These are phyloP conservation scores for Xylaria sp. DNA, from an alignment of 2,329 filamentous ascomycete genomes.

Conservation along the genomic window DNA sequence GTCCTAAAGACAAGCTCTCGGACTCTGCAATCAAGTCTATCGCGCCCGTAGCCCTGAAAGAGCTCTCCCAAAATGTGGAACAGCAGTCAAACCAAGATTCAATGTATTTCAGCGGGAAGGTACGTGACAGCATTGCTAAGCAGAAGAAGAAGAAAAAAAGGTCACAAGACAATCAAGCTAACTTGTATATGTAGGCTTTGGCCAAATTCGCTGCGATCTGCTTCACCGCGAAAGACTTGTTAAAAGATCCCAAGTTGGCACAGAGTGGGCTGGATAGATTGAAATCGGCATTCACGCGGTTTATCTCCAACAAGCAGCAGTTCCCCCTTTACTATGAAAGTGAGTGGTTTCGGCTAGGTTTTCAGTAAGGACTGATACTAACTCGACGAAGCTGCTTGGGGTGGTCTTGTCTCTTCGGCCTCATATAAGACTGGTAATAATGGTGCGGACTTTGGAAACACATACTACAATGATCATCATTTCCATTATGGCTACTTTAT, in stretches of 20 bases:
- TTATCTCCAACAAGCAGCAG: conserved; percentile 70
- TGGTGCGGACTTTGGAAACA: conserved; percentile 87
- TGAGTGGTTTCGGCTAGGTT: conserved; percentile 42
- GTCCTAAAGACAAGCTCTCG: conserved; percentile 54
- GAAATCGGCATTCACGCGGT: conserved; percentile 69
- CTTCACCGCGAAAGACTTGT: conserved; percentile 68
- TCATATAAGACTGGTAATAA: conserved; percentile 72
- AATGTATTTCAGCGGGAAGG: conserved; percentile 94
- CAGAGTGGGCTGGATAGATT: conserved; percentile 64
- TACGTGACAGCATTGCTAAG: no score
- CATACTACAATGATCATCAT: conserved; percentile 78
- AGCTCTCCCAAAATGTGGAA: conserved; percentile 78
- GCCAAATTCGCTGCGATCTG: conserved; percentile 77
- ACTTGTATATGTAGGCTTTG: conserved; percentile 55
- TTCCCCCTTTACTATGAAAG: conserved; percentile 70
- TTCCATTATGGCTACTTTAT: conserved; percentile 90
- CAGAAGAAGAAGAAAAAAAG: no score
- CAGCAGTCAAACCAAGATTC: conserved; percentile 77
- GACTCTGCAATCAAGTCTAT: conserved; percentile 64
- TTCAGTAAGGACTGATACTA: conserved; percentile 13
- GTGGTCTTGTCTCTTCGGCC: conserved; percentile 78
- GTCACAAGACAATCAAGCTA: not conserved
- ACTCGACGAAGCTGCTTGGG: conserved; percentile 65
- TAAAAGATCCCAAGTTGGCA: conserved; percentile 63
- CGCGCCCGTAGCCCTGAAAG: conserved; percentile 66